Percentiles rank a stretch among this genome's conserved stretches.
Conservation (phyloP, 805 yeast genomes). For the Priceomyces carsonii region DNA sequence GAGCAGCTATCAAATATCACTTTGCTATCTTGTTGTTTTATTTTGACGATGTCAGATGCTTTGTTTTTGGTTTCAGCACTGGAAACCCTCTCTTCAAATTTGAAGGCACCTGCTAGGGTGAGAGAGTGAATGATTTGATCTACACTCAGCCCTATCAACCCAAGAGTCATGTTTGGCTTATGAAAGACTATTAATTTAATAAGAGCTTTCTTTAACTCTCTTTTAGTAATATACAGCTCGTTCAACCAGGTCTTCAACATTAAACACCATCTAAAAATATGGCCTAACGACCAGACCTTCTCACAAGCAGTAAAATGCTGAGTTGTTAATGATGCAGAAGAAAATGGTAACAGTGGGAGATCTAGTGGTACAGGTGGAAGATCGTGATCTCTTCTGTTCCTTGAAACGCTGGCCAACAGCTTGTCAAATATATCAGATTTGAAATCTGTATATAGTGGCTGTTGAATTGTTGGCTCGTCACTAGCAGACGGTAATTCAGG, state of each 20-base stretch:
- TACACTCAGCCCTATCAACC: conserved; percentile 51
- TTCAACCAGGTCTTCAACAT: conserved; percentile 54
- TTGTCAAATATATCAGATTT: neutral
- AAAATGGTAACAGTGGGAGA: conserved; percentile 58
- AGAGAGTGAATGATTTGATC: conserved; percentile 48
- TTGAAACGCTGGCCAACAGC: neutral
- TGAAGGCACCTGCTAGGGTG: conserved; percentile 41
- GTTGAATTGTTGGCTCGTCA: conserved; percentile 1
- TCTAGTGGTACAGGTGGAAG: conserved; percentile 48
- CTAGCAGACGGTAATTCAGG: conserved; percentile 30
- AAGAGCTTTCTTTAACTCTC: conserved; percentile 55
- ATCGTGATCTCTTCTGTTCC: conserved; percentile 18
- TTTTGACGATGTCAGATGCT: no score
- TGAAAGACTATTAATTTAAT: conserved; percentile 52
- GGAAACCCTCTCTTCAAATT: neutral
- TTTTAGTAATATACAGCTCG: conserved; percentile 47
- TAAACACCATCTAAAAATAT: conserved; percentile 56
- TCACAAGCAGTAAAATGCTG: conserved; percentile 51
- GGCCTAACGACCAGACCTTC: conserved; percentile 47
- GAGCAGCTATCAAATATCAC: conserved; percentile 19
- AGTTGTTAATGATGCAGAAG: conserved; percentile 48
- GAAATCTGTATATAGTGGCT: neutral
- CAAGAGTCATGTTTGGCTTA: conserved; percentile 49
- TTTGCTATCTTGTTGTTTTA: conserved; percentile 1
- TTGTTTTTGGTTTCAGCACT: conserved; percentile 1